A percentile compares a stretch with the other conserved stretches of the same genome.
These are phyloP conservation scores for Mentha longifolia DNA, from an alignment of 257 asterid genomes.

Conservation along the genomic window DNA sequence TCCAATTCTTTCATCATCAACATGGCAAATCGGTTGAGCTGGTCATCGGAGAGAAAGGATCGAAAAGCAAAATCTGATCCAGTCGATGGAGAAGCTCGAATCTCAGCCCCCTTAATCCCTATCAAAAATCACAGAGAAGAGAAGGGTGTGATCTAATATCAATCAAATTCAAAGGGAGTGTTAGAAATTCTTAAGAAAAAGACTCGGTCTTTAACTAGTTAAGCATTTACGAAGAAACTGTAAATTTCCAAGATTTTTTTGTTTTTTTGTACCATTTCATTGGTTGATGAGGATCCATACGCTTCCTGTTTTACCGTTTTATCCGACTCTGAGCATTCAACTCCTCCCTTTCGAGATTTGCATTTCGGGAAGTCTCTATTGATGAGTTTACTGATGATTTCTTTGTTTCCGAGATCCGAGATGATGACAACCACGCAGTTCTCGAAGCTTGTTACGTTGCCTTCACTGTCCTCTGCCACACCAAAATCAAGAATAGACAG, in stretches of 20 bases:
- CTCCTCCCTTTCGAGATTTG: too few species aligned
- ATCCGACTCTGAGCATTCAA: too few species aligned
- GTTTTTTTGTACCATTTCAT: too few species aligned
- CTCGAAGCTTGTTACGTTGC: constrained; percentile 16
- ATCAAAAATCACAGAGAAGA: too few species aligned
- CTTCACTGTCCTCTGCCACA: constrained; percentile 13
- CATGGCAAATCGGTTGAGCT: background rate
- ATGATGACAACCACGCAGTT: constrained; percentile 24
- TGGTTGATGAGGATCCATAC: too few species aligned
- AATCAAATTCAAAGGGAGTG: too few species aligned
- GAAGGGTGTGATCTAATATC: too few species aligned
- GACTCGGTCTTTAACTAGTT: too few species aligned
- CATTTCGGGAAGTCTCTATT: background rate
- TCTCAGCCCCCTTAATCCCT: background rate
- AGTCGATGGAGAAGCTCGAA: background rate
- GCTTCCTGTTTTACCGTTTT: too few species aligned
- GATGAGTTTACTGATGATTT: constrained; percentile 25
- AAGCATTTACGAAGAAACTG: too few species aligned
- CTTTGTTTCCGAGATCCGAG: constrained; percentile 28
- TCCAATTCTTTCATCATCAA: background rate
- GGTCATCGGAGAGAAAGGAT: background rate
- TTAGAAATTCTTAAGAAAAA: too few species aligned
- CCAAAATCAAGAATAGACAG: constrained; percentile 28
- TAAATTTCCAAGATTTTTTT: too few species aligned
- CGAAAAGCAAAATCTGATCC: background rate